Evolutionary conservation across 2,329 filamentous ascomycete species (phyloP).

Genomic region (Iodosphaeria phyllophila): DNA sequence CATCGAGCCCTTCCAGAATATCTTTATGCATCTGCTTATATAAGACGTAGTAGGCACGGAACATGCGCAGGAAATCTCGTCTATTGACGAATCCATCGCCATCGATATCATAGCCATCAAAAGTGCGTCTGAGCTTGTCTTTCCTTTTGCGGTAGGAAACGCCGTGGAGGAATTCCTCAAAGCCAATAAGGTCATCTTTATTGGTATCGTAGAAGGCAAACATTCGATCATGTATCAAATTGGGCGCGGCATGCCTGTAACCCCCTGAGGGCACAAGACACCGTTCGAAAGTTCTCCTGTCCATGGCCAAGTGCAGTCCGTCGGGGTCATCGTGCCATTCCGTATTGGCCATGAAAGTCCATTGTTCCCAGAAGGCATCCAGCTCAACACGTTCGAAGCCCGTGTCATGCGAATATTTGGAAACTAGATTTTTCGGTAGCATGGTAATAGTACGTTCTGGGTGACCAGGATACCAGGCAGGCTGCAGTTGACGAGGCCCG

Average conservation of each 20-base stretch:
- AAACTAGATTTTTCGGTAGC: slow-evolving; percentile 48
- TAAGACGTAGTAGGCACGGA: slow-evolving; percentile 78
- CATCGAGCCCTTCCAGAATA: slow-evolving; percentile 58
- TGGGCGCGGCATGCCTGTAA: slow-evolving; percentile 59
- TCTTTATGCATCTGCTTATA: slow-evolving; percentile 82
- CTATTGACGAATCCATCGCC: slow-evolving; percentile 71
- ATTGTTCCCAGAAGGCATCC: slow-evolving; percentile 92
- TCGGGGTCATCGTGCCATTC: slow-evolving; percentile 71
- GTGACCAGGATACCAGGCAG: slow-evolving; percentile 77
- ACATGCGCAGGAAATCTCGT: slow-evolving; percentile 78
- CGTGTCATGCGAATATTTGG: slow-evolving; percentile 50
- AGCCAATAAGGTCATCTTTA: slow-evolving; percentile 71
- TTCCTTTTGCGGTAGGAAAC: slow-evolving; percentile 52
- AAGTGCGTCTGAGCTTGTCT: slow-evolving; percentile 54
- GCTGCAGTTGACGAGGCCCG: slow-evolving; percentile 60
- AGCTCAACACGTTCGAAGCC: slow-evolving; percentile 73
- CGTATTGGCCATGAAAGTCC: slow-evolving; percentile 78
- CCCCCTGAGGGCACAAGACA: slow-evolving; percentile 76
- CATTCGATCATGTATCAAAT: slow-evolving; percentile 88
- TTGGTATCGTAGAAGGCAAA: slow-evolving; percentile 94
- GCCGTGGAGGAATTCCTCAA: slow-evolving; percentile 77
- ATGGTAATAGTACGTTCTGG: slow-evolving; percentile 50
- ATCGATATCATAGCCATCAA: slow-evolving; percentile 83
- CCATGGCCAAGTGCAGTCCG: slow-evolving; percentile 64
- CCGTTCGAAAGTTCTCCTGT: slow-evolving; percentile 80